Evolutionary conservation across 2,329 filamentous ascomycete species (phyloP).

Genomic region (Cladosporium austrohemisphaericum): DNA sequence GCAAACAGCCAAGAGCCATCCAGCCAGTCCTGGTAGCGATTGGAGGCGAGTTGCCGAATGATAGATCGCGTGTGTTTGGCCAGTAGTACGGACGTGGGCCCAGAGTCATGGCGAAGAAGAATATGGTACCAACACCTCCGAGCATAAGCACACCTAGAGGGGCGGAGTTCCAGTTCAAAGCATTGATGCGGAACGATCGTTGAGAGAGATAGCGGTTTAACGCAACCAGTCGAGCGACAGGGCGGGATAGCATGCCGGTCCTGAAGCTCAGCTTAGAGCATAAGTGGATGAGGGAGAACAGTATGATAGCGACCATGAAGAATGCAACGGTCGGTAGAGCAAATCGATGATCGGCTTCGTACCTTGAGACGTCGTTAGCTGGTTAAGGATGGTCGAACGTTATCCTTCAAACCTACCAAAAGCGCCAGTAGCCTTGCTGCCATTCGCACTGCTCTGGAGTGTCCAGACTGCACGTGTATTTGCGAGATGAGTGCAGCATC

Average conservation of each 20-base stretch:
- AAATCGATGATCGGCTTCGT: slow-evolving; percentile 53
- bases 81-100: slow-evolving; percentile 54
- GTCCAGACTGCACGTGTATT: slow-evolving; percentile 27
- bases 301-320: slow-evolving; percentile 46
- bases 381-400: no score
- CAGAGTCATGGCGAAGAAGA: slow-evolving; percentile 43
- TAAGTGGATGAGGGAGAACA: slow-evolving; percentile 35
- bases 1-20: slow-evolving; percentile 51
- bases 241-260: neutral
- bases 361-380: slow-evolving; percentile 37
- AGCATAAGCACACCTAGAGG: slow-evolving; percentile 45
- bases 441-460: slow-evolving; percentile 46
- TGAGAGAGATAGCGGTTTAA: slow-evolving; percentile 42
- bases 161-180: slow-evolving; percentile 42
- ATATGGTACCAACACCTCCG: slow-evolving; percentile 40
- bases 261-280: slow-evolving; percentile 27
- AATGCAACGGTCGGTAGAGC: slow-evolving; percentile 52
- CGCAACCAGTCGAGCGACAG: slow-evolving; percentile 29
- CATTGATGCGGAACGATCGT: slow-evolving; percentile 35
- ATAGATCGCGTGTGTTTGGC: slow-evolving; percentile 40
- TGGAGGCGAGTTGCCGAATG: slow-evolving; percentile 48
- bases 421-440: slow-evolving; percentile 46
- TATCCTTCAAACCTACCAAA: slow-evolving; percentile 38
- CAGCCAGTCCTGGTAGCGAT: slow-evolving; percentile 52
- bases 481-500: slow-evolving; percentile 39